A percentile compares a stretch with the other conserved stretches of the same genome.
phyloP scores from a whole-genome alignment of 345 rosid genomes.

The Acer saccharum region DNA sequence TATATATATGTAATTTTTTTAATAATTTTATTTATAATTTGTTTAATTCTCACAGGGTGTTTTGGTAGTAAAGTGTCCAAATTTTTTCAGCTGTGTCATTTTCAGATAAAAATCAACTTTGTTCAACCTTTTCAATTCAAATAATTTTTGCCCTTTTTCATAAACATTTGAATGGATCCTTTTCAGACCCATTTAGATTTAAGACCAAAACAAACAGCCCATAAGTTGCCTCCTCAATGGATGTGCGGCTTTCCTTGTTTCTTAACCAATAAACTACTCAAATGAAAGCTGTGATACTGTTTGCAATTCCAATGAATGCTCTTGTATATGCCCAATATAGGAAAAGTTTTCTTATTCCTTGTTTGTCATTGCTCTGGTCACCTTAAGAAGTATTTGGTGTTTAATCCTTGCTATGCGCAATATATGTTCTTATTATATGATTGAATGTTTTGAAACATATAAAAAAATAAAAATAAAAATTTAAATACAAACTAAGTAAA shows the following conservation, averaged over 20 bases:
- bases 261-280: neutral
- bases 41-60: no score
- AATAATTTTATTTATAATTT: no score
- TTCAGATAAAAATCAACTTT: no score
- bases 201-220: no score
- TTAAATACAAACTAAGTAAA: neutral
- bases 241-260: neutral
- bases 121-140: no score
- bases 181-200: no score
- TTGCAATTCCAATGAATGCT: neutral
- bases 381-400: neutral
- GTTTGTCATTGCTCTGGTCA: neutral
- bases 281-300: neutral
- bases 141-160: no score
- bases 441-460: neutral
- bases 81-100: no score
- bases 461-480: neutral
- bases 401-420: neutral
- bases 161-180: no score
- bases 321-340: neutral
- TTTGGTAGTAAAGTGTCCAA: no score
- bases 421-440: neutral
- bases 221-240: neutral
- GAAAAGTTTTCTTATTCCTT: neutral
- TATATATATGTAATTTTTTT: no score